Evolutionary conservation across 2,329 filamentous ascomycete species (phyloP), one percentile per base, ranked within the genome.

Genomic region (Clarireedia hainanense): DNA sequence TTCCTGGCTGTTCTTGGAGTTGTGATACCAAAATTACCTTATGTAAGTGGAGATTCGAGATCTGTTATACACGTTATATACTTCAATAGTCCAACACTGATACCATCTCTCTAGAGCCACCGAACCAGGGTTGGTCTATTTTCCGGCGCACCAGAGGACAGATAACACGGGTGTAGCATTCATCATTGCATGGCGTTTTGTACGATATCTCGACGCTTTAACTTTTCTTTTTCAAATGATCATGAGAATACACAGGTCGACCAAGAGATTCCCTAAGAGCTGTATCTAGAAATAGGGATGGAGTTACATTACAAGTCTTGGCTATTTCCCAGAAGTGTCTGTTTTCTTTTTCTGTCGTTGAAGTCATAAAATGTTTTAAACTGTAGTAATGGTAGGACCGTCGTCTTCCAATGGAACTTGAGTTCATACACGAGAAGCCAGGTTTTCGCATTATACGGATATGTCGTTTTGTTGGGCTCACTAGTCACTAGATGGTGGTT

Each of bases 21-120:
- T 55, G 88, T 99, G 57, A 94, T 99, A 70, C 94, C 94, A 42
- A 99, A 99, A 75, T 76, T 99, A 64, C 94, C 94, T 64, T 92
- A 89, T 70, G 92, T 97, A 79, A 73, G 91, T 62, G 24, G 42
- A 14, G 26, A 50, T 20, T 39, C 39, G 50, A 30, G 46, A 24
- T 17, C 10, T 14, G 3, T n/a, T 20, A 14, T 10, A 5, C 1
- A 34, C 7, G 17, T 36, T 37, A 3, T 24, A 36, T 14, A n/a
- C 26, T 15, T 36, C 15, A 12, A 9, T n/a, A 23, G n/a, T 23
- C 20, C 20, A 23, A 50, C 40, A 50, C 37, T 58, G 42, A 61
- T 64, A 60, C 65, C 42, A 69, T 47, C 36, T 68, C 62, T 30
- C 55, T 71, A 90, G 86, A 88, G 85, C 71, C 86, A 90, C 72